phyloP scores from a whole-genome alignment of 768 basidiomycete species.

The Russula lepida region DNA sequence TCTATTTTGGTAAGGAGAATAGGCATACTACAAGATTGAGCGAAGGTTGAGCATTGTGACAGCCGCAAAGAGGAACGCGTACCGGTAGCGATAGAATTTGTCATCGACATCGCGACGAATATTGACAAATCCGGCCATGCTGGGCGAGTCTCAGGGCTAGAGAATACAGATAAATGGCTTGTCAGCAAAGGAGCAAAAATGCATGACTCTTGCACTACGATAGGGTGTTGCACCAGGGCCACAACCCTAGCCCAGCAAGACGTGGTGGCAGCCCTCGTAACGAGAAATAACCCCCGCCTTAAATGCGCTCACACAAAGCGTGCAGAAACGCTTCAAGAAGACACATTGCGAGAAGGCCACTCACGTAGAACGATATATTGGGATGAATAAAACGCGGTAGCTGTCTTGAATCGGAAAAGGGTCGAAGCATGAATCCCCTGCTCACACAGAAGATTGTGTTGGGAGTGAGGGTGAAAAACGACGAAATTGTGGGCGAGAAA shows the following conservation, averaged over 20 bases:
- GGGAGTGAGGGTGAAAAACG: conserved; percentile 39
- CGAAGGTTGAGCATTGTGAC: not conserved
- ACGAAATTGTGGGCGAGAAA: conserved; percentile 53
- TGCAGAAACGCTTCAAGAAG: conserved; percentile 36
- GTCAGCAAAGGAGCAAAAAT: not conserved
- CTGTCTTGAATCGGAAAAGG: conserved; percentile 66
- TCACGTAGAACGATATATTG: conserved; percentile 32
- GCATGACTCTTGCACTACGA: conserved; percentile 18
- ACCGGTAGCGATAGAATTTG: conserved; percentile 94
- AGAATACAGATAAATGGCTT: not conserved
- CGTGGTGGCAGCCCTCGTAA: not conserved
- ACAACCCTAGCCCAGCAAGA: not conserved
- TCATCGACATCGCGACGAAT: conserved; percentile 95
- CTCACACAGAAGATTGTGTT: conserved; percentile 52
- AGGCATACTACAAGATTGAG: conserved; percentile 67
- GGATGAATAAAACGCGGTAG: conserved; percentile 46
- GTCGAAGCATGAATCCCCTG: conserved; percentile 93
- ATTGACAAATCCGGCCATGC: conserved; percentile 86
- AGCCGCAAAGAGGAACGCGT: conserved; percentile 23
- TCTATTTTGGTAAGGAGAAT: conserved; percentile 85
- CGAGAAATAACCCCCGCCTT: not conserved
- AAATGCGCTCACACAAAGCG: not conserved
- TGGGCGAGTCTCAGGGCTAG: conserved; percentile 65
- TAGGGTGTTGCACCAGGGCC: not conserved
- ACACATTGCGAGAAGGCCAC: conserved; percentile 31